Evolutionary conservation across 306 rosid genomes (phyloP).

Genomic region (Glycyrrhiza uralensis): DNA sequence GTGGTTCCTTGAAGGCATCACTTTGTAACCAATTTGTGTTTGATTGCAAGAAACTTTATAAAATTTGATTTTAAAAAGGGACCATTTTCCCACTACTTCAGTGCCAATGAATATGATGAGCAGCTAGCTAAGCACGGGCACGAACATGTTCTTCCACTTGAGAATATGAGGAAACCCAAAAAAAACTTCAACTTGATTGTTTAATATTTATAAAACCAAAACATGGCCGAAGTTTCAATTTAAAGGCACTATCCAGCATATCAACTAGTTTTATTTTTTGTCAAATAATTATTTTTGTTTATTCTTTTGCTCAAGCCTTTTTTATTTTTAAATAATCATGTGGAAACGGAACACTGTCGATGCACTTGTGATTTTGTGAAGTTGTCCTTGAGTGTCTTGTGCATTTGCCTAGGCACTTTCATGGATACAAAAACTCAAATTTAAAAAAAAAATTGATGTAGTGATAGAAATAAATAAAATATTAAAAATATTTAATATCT

Average conservation of each 20-base stretch:
- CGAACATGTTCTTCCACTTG: neutral
- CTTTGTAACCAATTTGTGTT: neutral
- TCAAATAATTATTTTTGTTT: no score
- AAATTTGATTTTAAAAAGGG: neutral
- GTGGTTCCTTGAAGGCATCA: slow-evolving; percentile 27
- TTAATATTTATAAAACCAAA: neutral
- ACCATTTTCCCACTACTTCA: neutral
- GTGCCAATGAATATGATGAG: neutral
- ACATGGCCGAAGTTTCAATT: neutral
- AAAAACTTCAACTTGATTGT: neutral
- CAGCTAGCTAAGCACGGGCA: neutral
- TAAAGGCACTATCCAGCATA: neutral
- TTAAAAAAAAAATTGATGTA: no score
- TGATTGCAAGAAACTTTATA: slow-evolving; percentile 26
- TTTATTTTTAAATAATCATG: no score
- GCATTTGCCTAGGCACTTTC: no score
- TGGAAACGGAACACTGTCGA: no score
- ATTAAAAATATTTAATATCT: no score
- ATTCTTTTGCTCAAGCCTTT: no score
- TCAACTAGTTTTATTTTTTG: no score
- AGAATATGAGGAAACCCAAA: neutral
- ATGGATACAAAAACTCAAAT: no score
- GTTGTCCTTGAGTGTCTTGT: no score
- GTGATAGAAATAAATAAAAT: no score
- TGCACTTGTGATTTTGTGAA: no score